phyloP scores from a whole-genome alignment of 164 flowering plant genomes.

The Pachysandra terminalis region DNA sequence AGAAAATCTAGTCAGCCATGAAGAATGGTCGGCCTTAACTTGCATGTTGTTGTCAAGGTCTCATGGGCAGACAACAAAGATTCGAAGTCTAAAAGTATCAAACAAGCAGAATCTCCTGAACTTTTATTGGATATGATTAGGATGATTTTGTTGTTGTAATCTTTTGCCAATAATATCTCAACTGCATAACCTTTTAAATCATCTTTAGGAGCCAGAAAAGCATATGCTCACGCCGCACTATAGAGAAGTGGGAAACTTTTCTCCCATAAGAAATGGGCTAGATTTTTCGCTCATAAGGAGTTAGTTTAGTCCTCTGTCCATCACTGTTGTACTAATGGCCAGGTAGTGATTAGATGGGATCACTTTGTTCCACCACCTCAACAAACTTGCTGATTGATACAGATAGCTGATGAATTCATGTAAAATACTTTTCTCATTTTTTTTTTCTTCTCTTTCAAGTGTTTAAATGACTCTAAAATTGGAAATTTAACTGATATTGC shows the following conservation, averaged over 20 bases:
- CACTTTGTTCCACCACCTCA: neutral
- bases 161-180: neutral
- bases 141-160: too few relatives aligned
- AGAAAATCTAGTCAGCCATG: too few relatives aligned
- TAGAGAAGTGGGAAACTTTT: neutral
- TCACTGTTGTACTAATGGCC: neutral
- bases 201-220: neutral
- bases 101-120: neutral
- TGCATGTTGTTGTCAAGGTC: too few relatives aligned
- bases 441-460: neutral
- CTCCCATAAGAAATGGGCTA: neutral
- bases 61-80: too few relatives aligned
- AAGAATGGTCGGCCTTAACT: too few relatives aligned
- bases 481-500: slow-evolving; percentile 7
- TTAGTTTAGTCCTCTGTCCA: neutral
- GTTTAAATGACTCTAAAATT: neutral
- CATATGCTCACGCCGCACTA: neutral
- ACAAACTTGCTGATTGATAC: too few relatives aligned
- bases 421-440: too few relatives aligned
- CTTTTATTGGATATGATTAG: too few relatives aligned
- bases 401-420: too few relatives aligned
- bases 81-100: too few relatives aligned
- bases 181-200: neutral
- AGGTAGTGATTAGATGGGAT: neutral
- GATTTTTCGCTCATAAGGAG: neutral